Conservation (phyloP, 371 early-diverging fungal genomes). For the Lichtheimia corymbifera region DNA sequence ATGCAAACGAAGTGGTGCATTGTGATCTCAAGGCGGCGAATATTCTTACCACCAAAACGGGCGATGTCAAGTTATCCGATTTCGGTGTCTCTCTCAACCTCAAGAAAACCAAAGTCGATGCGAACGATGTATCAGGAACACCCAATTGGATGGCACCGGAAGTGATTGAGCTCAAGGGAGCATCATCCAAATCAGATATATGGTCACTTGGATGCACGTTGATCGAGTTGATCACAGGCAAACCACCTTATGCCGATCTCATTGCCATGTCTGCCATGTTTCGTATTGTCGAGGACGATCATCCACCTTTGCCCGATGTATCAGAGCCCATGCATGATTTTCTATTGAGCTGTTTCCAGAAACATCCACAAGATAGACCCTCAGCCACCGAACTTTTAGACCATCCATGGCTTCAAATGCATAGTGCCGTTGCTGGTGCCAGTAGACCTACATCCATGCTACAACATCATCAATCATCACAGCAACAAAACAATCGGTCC, state of each 20-base stretch:
- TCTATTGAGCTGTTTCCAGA: slow-evolving; percentile 77
- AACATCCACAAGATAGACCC: slow-evolving; percentile 70
- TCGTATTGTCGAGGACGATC: slow-evolving; percentile 86
- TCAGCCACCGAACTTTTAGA: slow-evolving; percentile 66
- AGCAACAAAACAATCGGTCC: too few relatives aligned
- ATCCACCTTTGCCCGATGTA: slow-evolving; percentile 80
- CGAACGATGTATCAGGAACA: slow-evolving; percentile 82
- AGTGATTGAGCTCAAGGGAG: slow-evolving; percentile 83
- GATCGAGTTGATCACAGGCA: slow-evolving; percentile 84
- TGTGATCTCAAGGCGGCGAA: slow-evolving; percentile 97
- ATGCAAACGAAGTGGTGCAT: slow-evolving; percentile 86
- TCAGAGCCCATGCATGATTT: slow-evolving; percentile 77
- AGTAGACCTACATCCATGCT: too few relatives aligned
- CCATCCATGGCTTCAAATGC: slow-evolving; percentile 70
- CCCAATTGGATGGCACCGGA: slow-evolving; percentile 99
- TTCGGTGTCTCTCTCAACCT: slow-evolving; percentile 90
- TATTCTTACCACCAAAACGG: slow-evolving; percentile 91
- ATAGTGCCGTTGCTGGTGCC: not conserved
- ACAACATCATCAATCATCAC: too few relatives aligned
- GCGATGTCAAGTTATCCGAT: slow-evolving; percentile 91
- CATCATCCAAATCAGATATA: slow-evolving; percentile 86
- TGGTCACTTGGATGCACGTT: slow-evolving; percentile 91
- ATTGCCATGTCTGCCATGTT: slow-evolving; percentile 85
- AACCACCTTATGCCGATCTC: slow-evolving; percentile 83
- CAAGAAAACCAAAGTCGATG: slow-evolving; percentile 65